Percentiles rank a stretch among this genome's conserved stretches.
phyloP scores from a whole-genome alignment of 495 filamentous ascomycete species.

The Daldinia loculata region DNA sequence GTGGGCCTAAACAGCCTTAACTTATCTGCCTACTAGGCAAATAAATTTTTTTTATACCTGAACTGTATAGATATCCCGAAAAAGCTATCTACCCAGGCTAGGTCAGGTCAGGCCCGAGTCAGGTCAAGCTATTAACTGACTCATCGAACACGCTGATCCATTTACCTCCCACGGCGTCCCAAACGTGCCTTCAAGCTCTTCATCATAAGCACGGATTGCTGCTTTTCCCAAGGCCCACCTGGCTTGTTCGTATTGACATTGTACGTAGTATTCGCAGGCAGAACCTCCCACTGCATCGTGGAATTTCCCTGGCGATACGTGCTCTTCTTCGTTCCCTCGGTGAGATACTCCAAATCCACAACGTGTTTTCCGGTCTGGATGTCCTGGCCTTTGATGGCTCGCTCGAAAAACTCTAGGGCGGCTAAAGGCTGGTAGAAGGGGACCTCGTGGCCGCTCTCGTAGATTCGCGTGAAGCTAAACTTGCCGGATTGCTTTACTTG shows the following conservation, averaged over 20 bases:
- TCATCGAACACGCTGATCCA: too few species aligned
- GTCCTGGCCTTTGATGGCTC: constrained; percentile 64
- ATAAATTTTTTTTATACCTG: too few species aligned
- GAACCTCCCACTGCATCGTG: constrained; percentile 61
- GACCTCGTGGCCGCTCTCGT: constrained; percentile 72
- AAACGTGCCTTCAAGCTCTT: constrained; percentile 29
- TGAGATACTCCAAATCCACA: constrained; percentile 52
- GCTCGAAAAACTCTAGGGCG: constrained; percentile 67
- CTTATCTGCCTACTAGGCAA: too few species aligned
- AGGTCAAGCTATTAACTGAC: too few species aligned
- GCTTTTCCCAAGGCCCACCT: constrained; percentile 33
- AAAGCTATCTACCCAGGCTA: too few species aligned
- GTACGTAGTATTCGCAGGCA: constrained; percentile 62
- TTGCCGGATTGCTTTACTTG: constrained; percentile 69
- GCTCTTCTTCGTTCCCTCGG: constrained; percentile 59
- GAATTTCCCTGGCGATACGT: constrained; percentile 66
- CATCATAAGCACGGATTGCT: constrained; percentile 38
- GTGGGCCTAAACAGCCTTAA: too few species aligned
- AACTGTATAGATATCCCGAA: too few species aligned
- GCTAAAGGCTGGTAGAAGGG: constrained; percentile 75
- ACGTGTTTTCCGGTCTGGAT: constrained; percentile 65
- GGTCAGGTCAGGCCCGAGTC: too few species aligned
- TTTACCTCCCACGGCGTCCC: constrained; percentile 2
- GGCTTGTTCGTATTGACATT: constrained; percentile 62
- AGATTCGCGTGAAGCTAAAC: constrained; percentile 71